Percentiles rank a stretch among this genome's conserved stretches.
Evolutionary conservation across 345 rosid genomes (phyloP).

Genomic region (Eucalyptus viminalis): DNA sequence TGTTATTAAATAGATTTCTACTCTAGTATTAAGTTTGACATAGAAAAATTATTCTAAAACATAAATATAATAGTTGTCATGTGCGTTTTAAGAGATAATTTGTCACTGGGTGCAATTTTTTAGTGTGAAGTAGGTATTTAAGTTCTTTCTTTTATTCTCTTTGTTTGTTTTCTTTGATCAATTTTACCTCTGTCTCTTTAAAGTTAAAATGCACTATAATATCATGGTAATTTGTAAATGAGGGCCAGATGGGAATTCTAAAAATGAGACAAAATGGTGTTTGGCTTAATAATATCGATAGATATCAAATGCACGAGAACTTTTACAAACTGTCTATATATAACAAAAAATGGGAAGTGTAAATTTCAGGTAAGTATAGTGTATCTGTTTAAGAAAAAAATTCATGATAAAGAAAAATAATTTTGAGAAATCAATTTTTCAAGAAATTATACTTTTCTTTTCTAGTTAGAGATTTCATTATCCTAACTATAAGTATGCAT

Average conservation of each 20-base stretch:
- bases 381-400: too few relatives aligned
- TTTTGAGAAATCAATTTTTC: too few relatives aligned
- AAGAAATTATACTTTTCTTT: too few relatives aligned
- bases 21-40: fast-evolving
- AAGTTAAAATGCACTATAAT: neutral
- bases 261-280: neutral
- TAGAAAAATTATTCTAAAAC: too few relatives aligned
- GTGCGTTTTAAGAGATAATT: fast-evolving
- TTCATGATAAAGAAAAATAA: too few relatives aligned
- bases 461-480: too few relatives aligned
- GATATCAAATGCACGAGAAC: neutral
- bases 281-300: neutral
- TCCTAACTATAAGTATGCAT: fast-evolving
- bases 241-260: neutral
- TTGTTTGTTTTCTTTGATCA: neutral
- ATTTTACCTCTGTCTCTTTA: neutral
- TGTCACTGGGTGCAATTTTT: neutral
- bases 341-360: neutral
- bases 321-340: neutral
- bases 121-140: neutral
- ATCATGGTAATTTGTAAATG: neutral
- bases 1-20: fast-evolving
- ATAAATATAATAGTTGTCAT: fast-evolving
- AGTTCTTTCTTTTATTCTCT: neutral
- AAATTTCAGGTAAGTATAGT: too few relatives aligned